phyloP scores from a whole-genome alignment of 805 yeast genomes.

The Pichia pseudocactophila region DNA sequence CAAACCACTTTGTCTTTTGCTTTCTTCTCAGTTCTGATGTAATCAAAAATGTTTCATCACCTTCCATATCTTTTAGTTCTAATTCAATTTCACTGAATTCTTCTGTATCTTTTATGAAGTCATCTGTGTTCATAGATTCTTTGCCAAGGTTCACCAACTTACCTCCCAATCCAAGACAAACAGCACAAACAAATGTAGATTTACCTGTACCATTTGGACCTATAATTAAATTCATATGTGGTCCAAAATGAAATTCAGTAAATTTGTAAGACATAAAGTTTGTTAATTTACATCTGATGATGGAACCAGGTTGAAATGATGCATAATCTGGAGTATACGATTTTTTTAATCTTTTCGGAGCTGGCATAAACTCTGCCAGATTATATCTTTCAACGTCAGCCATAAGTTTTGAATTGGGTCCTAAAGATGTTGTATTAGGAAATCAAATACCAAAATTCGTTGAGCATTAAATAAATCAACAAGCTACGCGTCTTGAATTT shows the following conservation, averaged over 20 bases:
- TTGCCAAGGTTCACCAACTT: constrained; percentile 63
- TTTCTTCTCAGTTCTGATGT: constrained; percentile 37
- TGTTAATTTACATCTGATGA: constrained; percentile 40
- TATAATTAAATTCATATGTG: constrained; percentile 79
- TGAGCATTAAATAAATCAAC: too few species aligned
- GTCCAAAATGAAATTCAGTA: constrained; percentile 70
- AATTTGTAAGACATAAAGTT: constrained; percentile 64
- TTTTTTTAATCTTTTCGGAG: constrained; percentile 17
- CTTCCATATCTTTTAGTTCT: constrained; percentile 34
- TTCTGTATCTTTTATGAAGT: constrained; percentile 67
- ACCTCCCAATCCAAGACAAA: constrained; percentile 84
- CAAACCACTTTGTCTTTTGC: constrained; percentile 42
- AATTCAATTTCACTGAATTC: constrained; percentile 39
- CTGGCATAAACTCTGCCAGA: constrained; percentile 4
- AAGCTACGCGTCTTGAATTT: too few species aligned
- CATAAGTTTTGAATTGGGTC: background rate
- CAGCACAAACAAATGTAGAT: constrained; percentile 85
- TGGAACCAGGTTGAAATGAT: constrained; percentile 36
- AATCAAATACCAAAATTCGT: too few species aligned
- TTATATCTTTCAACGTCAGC: background rate
- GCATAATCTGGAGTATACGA: constrained; percentile 15
- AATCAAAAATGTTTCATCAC: constrained; percentile 27
- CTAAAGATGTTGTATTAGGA: too few species aligned
- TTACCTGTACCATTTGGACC: constrained; percentile 98
- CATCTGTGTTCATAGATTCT: constrained; percentile 47